phyloP scores from a whole-genome alignment of 2,329 filamentous ascomycete species.

The Ophiostoma ulmi region DNA sequence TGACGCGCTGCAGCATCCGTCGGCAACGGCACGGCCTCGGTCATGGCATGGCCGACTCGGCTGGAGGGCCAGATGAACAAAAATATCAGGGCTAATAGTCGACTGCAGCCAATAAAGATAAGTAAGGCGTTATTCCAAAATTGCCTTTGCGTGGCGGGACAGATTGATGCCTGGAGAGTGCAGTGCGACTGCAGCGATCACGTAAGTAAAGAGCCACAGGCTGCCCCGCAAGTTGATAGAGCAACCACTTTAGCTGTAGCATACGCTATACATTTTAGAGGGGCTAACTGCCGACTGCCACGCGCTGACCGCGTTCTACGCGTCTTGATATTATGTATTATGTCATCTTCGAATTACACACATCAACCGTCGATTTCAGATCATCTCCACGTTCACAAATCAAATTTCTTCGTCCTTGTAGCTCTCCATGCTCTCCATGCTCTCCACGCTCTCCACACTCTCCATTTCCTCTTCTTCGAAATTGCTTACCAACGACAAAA shows the following conservation, averaged over 20 bases:
- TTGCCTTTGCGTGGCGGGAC: neutral
- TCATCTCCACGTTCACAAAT: neutral
- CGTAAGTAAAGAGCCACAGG: neutral
- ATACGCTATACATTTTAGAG: neutral
- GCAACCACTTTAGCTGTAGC: conserved; percentile 7
- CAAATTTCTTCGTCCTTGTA: neutral
- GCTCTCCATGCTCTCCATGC: neutral
- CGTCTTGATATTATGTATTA: neutral
- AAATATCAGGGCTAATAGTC: neutral
- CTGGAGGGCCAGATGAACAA: neutral
- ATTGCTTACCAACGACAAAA: neutral
- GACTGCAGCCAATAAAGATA: neutral
- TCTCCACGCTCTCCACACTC: neutral
- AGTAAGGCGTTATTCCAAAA: neutral
- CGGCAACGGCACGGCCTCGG: conserved; percentile 33
- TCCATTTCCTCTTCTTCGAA: neutral
- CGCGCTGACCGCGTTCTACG: conserved; percentile 9
- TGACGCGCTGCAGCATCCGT: conserved; percentile 8
- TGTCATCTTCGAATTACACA: neutral
- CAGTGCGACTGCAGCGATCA: conserved; percentile 19
- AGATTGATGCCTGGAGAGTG: neutral
- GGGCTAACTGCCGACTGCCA: neutral
- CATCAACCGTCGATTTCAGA: neutral
- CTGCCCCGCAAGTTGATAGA: conserved; percentile 8
- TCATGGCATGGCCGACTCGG: conserved; percentile 45